phyloP scores from a whole-genome alignment of 164 flowering plant genomes.

The Hamamelis virginiana region DNA sequence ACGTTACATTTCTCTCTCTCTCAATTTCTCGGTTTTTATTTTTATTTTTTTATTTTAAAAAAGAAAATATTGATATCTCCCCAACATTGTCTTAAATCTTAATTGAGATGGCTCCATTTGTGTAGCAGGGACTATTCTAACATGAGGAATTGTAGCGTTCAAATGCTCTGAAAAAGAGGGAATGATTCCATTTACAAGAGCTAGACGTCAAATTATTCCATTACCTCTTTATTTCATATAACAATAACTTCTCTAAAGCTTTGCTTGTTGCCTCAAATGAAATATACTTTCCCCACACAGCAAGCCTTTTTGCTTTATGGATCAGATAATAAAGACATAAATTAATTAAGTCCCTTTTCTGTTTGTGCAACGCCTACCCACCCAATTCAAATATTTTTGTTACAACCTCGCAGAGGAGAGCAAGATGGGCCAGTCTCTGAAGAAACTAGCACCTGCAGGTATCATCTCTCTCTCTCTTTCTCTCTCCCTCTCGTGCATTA shows the following conservation, averaged over 20 bases:
- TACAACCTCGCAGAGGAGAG: not conserved
- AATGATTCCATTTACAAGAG: too few relatives aligned
- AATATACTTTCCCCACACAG: constrained; percentile 15
- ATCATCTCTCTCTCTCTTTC: constrained; percentile 2
- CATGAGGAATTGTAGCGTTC: too few relatives aligned
- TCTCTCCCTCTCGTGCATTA: not conserved
- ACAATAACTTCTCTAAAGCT: not conserved
- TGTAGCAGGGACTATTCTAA: too few relatives aligned
- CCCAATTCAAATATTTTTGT: not conserved
- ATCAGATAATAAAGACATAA: not conserved
- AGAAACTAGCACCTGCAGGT: constrained; percentile 26
- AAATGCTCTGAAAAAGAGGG: too few relatives aligned
- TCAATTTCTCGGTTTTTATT: too few relatives aligned
- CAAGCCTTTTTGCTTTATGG: constrained; percentile 6
- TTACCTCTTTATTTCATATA: too few relatives aligned
- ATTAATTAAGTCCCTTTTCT: not conserved
- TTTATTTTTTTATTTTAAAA: too few relatives aligned
- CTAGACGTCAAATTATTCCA: too few relatives aligned
- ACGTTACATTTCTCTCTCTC: too few relatives aligned
- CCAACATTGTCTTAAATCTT: too few relatives aligned
- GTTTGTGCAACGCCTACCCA: not conserved
- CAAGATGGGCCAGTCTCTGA: constrained; percentile 30
- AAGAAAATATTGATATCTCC: too few relatives aligned
- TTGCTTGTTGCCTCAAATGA: constrained; percentile 2
- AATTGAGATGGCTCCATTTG: too few relatives aligned